These are phyloP conservation scores for Aureobasidium mangrovei DNA, from an alignment of 2,329 filamentous ascomycete genomes.

Conservation along the genomic window DNA sequence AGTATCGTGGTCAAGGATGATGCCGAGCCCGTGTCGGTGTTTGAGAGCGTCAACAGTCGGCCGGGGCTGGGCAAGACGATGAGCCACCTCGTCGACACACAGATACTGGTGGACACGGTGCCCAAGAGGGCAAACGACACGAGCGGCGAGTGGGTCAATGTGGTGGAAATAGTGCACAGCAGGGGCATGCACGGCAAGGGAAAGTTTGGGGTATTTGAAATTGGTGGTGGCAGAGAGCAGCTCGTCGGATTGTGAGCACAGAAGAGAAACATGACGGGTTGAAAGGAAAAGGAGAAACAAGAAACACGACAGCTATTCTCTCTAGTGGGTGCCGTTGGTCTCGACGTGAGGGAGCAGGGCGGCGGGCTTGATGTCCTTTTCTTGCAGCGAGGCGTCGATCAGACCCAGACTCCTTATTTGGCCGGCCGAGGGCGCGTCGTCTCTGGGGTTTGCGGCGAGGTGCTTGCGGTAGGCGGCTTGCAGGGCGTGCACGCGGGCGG, in stretches of 20 bases:
- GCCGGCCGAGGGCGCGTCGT: constrained; percentile 71
- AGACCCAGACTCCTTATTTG: constrained; percentile 83
- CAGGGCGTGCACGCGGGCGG: constrained; percentile 65
- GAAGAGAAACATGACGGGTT: neutral
- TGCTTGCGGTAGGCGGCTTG: constrained; percentile 80
- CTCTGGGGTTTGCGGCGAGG: constrained; percentile 64
- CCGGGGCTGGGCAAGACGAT: constrained; percentile 33
- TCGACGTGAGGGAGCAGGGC: constrained; percentile 32
- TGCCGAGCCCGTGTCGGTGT: constrained; percentile 31
- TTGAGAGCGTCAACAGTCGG: constrained; percentile 29
- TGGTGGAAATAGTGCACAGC: constrained; percentile 39
- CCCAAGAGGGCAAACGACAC: constrained; percentile 19
- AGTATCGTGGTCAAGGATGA: constrained; percentile 15
- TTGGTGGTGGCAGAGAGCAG: constrained; percentile 9
- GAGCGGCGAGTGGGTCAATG: constrained; percentile 24
- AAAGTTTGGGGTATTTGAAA: constrained; percentile 28
- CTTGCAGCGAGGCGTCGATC: constrained; percentile 68
- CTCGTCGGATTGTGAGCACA: neutral
- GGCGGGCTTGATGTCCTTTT: constrained; percentile 44
- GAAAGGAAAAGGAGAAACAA: neutral
- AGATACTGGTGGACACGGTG: constrained; percentile 33
- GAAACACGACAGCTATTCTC: neutral
- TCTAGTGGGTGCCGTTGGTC: constrained; percentile 17
- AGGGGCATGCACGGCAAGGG: constrained; percentile 30
- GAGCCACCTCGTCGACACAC: constrained; percentile 29